Evolutionary conservation across 768 basidiomycete species (phyloP), one percentile per base, ranked within the genome.

Genomic region (Pulveroboletus sp.): DNA sequence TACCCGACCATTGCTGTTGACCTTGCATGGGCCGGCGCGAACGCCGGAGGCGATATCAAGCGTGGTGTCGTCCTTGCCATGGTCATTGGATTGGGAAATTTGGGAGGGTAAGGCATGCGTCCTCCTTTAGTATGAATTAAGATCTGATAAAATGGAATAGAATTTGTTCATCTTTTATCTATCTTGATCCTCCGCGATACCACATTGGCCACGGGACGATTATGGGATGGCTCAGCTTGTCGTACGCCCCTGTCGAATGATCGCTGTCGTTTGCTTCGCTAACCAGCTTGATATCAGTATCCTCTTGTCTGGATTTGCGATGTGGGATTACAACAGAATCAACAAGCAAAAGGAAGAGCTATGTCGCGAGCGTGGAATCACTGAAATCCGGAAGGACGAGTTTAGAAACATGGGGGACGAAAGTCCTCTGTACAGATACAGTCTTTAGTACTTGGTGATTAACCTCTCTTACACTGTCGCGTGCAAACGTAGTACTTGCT

Each of bases 21-120:
- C 23, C 61, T 84, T 2, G 78, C 80, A 31, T 84, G 82, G 82
- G 75, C 69, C 2, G 71, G 74, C 2, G 75, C 76, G 8, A 79
- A 80, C 45, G 74, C 77, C 0, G 81, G 81, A 20, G 79, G 82
- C 20, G 79, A 80, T 55, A 50, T 77, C 41, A 76, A 78, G 56
- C 71, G 74, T 47, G 82, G 72, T 20, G 71, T 81, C 12, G 70
- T 72, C 12, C 51, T 82, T 31, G 82, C 77, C 5, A 72, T 79
- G 69, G 73, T 82, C 16, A 74, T 78, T 43, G 78, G 78, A 23
- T 33, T 77, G 10, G 80, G 77, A 19, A 84, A 83, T 50, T 63
- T 82, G 10, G 80, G 80, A 51, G 80, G 79, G 57, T 74, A 43
- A 48, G 65, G 39, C 2, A 24, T n/a, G 19, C 65, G 19, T 70